Percentiles rank a stretch among this genome's conserved stretches.
Conservation (phyloP, 1,284 basidiomycete species). For the Irpex sp. region DNA sequence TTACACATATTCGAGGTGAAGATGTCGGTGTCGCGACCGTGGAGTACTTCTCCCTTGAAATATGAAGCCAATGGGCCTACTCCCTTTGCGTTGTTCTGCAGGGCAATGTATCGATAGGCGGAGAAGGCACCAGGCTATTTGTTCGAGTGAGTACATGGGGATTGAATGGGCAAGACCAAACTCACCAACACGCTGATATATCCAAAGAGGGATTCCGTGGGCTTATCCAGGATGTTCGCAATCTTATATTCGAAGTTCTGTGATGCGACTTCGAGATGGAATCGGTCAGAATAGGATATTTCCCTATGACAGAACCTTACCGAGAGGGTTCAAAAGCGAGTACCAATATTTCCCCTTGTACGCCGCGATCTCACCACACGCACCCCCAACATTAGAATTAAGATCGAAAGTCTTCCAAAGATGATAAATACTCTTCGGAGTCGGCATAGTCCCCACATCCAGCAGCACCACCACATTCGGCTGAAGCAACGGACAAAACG, state of each 20-base stretch:
- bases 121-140: slow-evolving; percentile 91
- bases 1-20: slow-evolving; percentile 92
- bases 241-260: slow-evolving; percentile 96
- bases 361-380: slow-evolving; percentile 91
- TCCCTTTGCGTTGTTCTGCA: slow-evolving; percentile 85
- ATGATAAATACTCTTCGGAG: slow-evolving; percentile 81
- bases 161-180: background rate
- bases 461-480: slow-evolving; percentile 87
- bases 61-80: slow-evolving; percentile 90
- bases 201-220: slow-evolving; percentile 89
- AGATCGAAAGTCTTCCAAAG: slow-evolving; percentile 95
- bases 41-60: slow-evolving; percentile 93
- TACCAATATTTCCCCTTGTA: slow-evolving; percentile 90
- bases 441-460: slow-evolving; percentile 91
- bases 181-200: slow-evolving; percentile 81
- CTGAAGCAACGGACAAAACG: slow-evolving; percentile 71
- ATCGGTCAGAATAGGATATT: too few relatives aligned
- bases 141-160: background rate
- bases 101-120: slow-evolving; percentile 84
- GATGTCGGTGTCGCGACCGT: slow-evolving; percentile 89
- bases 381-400: slow-evolving; percentile 89
- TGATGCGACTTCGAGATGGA: slow-evolving; percentile 60
- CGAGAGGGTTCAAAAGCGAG: slow-evolving; percentile 77
- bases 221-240: slow-evolving; percentile 91
- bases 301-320: slow-evolving; percentile 33